These are phyloP conservation scores for Singerocomus inundabilis DNA, from an alignment of 1,284 basidiomycete genomes.

Conservation along the genomic window DNA sequence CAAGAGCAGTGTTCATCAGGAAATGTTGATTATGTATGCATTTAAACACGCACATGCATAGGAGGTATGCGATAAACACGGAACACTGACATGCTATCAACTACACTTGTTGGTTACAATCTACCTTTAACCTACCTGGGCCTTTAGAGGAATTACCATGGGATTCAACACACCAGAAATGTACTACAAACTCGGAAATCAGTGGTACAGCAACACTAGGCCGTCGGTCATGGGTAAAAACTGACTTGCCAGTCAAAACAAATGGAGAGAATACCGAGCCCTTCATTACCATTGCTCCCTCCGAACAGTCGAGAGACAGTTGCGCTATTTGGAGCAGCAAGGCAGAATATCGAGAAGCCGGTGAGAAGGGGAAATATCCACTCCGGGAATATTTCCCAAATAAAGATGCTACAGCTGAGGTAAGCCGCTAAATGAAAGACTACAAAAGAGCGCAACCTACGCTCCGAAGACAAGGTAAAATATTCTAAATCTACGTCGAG, in stretches of 20 bases:
- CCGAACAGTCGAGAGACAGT: slow-evolving; percentile 58
- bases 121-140: slow-evolving; percentile 30
- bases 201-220: not conserved
- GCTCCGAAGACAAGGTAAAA: too few relatives aligned
- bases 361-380: slow-evolving; percentile 52
- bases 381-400: slow-evolving; percentile 53
- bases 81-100: slow-evolving; percentile 34
- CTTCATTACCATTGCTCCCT: slow-evolving; percentile 60
- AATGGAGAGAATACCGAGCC: slow-evolving; percentile 48
- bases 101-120: accelerated
- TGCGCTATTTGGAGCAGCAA: slow-evolving; percentile 48
- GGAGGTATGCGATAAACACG: slow-evolving; percentile 41
- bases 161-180: slow-evolving; percentile 44
- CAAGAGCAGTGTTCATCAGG: slow-evolving; percentile 6
- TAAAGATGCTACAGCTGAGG: too few relatives aligned
- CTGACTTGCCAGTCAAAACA: slow-evolving; percentile 55
- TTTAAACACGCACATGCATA: slow-evolving; percentile 42
- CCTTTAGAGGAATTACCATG: slow-evolving; percentile 44
- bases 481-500: too few relatives aligned
- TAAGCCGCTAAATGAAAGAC: too few relatives aligned
- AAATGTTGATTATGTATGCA: not conserved
- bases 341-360: slow-evolving; percentile 55
- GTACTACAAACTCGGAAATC: slow-evolving; percentile 34
- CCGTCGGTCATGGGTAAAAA: not conserved
- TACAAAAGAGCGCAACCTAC: too few relatives aligned